phyloP scores from a whole-genome alignment of 202 grass and related monocot species.

The Hordeum pubiflorum region DNA sequence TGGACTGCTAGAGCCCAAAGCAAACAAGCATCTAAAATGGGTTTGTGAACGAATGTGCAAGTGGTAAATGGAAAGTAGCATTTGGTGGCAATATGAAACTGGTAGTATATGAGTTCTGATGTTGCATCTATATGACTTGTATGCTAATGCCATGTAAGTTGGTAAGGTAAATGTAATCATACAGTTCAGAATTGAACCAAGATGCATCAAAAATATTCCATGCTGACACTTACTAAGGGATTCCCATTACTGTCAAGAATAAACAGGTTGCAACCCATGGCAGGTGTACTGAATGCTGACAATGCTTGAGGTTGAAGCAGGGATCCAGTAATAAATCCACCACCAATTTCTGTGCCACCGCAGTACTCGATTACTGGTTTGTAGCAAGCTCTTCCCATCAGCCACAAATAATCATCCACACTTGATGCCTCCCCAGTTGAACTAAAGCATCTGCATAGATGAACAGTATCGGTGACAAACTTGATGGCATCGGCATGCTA shows the following conservation, averaged over 20 bases:
- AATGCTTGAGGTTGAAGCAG: conserved; percentile 79
- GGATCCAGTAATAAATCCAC: conserved; percentile 78
- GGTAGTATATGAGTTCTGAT: background rate
- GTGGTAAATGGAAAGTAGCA: background rate
- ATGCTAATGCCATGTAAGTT: background rate
- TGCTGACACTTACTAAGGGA: conserved; percentile 62
- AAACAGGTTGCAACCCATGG: conserved; percentile 82
- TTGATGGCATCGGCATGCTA: conserved; percentile 20
- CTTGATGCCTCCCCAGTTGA: conserved; percentile 92
- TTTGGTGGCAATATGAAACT: background rate
- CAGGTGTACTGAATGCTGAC: conserved; percentile 89
- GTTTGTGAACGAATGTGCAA: background rate
- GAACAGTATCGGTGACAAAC: conserved; percentile 15
- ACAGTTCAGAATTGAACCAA: background rate
- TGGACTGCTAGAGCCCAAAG: background rate
- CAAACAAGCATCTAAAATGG: background rate
- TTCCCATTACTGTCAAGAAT: conserved; percentile 59
- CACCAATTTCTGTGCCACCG: conserved; percentile 92
- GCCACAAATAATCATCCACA: conserved; percentile 97
- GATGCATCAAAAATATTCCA: background rate
- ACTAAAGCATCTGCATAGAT: conserved; percentile 76
- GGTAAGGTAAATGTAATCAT: background rate
- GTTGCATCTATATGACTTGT: background rate
- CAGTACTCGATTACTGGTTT: conserved; percentile 95
- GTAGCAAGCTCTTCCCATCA: conserved; percentile 95